Conservation (phyloP, 495 filamentous ascomycete species). For the Podospora tetraspora region DNA sequence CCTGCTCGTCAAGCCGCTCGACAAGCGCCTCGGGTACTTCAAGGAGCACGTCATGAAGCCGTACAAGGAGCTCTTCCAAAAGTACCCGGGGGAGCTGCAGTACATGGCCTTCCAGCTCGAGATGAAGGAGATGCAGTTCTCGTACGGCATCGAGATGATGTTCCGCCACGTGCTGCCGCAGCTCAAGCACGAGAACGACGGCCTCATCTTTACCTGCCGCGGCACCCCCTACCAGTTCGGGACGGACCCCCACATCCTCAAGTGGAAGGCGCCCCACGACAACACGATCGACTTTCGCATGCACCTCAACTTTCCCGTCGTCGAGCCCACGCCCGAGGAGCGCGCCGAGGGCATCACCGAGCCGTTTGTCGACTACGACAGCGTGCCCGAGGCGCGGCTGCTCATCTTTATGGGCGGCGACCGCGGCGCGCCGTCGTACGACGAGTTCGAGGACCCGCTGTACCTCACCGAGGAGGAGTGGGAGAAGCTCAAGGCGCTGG, state of each 20-base stretch:
- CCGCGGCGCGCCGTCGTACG: slow-evolving; percentile 50
- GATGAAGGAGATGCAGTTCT: slow-evolving; percentile 80
- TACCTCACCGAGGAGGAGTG: slow-evolving; percentile 71
- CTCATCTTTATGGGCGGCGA: slow-evolving; percentile 43
- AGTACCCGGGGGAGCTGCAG: slow-evolving; percentile 61
- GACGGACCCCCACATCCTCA: slow-evolving; percentile 87
- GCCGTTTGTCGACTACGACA: slow-evolving; percentile 52
- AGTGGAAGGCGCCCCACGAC: slow-evolving; percentile 92
- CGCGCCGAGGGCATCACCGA: slow-evolving; percentile 54
- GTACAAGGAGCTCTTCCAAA: slow-evolving; percentile 63
- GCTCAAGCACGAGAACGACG: slow-evolving; percentile 88
- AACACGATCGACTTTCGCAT: slow-evolving; percentile 92
- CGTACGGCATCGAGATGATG: slow-evolving; percentile 86
- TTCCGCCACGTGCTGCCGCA: slow-evolving; percentile 77
- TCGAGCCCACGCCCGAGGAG: slow-evolving; percentile 65
- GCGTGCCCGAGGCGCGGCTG: slow-evolving; percentile 46
- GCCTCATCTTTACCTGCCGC: slow-evolving; percentile 92
- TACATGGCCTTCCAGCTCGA: slow-evolving; percentile 74
- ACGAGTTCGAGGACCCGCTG: slow-evolving; percentile 55
- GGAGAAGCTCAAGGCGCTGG: slow-evolving; percentile 67
- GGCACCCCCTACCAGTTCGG: slow-evolving; percentile 78
- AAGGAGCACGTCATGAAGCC: slow-evolving; percentile 72
- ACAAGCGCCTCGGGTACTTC: slow-evolving; percentile 86
- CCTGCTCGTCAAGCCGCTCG: slow-evolving; percentile 66
- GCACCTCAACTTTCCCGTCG: slow-evolving; percentile 64